phyloP scores from a whole-genome alignment of 2,329 filamentous ascomycete species.

The Thielaviopsis musarum region DNA sequence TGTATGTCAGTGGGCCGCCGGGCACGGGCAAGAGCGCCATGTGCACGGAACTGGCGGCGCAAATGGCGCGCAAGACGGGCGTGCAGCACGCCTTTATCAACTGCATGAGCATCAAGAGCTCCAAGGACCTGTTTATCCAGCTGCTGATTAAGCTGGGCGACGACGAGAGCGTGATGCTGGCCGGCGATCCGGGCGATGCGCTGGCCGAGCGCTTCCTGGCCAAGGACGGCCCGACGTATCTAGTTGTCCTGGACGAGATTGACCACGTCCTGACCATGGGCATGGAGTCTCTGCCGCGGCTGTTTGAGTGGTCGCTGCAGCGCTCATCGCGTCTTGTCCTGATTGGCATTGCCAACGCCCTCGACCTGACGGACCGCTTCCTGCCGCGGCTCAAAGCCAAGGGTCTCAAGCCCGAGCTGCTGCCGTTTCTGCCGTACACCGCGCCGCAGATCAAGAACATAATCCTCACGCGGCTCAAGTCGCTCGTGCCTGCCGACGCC shows the following conservation, averaged over 20 bases:
- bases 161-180: constrained; percentile 19
- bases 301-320: constrained; percentile 94
- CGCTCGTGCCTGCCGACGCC: constrained; percentile 43
- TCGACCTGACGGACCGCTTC: constrained; percentile 90
- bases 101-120: constrained; percentile 89
- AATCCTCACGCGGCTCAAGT: constrained; percentile 67
- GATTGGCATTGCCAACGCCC: constrained; percentile 86
- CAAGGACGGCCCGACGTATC: constrained; percentile 34
- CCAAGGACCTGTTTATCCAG: constrained; percentile 68
- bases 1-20: constrained; percentile 90
- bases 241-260: constrained; percentile 90
- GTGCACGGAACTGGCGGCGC: constrained; percentile 59
- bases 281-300: constrained; percentile 70
- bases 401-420: constrained; percentile 73
- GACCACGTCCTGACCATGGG: constrained; percentile 85
- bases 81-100: constrained; percentile 72
- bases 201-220: constrained; percentile 9
- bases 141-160: constrained; percentile 54
- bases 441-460: constrained; percentile 75
- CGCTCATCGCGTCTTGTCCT: constrained; percentile 64
- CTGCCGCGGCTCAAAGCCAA: constrained; percentile 83
- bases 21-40: constrained; percentile 95
- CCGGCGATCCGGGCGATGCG: constrained; percentile 23
- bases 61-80: constrained; percentile 32
- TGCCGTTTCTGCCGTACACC: constrained; percentile 87